Base-by-base conservation (phyloP, 2,329 filamentous ascomycete species). In the Rhytidhysteron rufulum region DNA sequence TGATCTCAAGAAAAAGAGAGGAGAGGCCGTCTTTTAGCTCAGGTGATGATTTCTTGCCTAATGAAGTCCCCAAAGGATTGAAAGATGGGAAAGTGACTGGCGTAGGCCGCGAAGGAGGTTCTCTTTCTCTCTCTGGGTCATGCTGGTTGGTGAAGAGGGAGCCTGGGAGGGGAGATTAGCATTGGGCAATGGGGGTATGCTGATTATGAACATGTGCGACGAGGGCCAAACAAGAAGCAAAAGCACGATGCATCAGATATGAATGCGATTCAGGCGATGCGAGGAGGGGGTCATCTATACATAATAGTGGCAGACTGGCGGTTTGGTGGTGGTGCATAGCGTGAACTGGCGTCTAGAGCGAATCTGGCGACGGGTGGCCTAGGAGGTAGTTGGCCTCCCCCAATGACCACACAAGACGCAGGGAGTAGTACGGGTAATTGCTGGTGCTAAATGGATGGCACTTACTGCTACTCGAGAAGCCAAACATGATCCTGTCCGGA, bases 1-100 rank as follows among this genome's bases (percentile, higher is more conserved):
- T 57, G 29, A 73, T 48, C 39, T 43, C 51, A 16, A 66, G 47
- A 41, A 74, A 73, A 27, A 78, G 64, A 17, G 65, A 51, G 39
- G 65, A 54, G 34, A 75, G 62, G 11, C 73, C 60, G n/a, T 56
- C 53, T 31, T 62, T 51, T 9, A 56, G 56, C 53, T 67, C 67
- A 43, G 63, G 40, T 7, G 52, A 43, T 25, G 56, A 49, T 51
- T 56, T 46, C 31, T 41, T 44, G 34, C 45, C 34, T 39, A 35
- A 39, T 31, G 53, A 60, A 13, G 60, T 57, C 21, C 49, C 36
- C 19, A 67, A 63, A 24, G 70, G 67, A 20, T 57, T 50, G 45
- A 74, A 70, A 39, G 55, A 54, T 22, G 77, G 77, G 49, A 80
- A 79, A 39, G 73, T 73, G 34, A 78, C 63, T 16, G 70, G 68